Base-by-base conservation (phyloP, 331 rosid genomes). In the Dryas integrifolia region DNA sequence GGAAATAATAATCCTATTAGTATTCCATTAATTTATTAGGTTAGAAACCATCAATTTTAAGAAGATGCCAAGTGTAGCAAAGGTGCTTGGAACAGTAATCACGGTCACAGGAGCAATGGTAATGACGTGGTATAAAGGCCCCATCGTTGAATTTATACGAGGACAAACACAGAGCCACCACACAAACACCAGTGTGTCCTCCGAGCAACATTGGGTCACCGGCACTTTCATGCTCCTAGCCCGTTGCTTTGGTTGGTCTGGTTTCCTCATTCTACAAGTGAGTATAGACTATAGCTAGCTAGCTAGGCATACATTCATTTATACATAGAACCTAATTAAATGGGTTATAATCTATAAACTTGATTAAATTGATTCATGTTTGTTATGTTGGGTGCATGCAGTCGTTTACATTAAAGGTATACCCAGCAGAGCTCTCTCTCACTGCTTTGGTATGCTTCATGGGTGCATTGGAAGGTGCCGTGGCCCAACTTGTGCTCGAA, bases 21-120 rank as follows among this genome's bases (percentile, higher is more conserved):
- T 30, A 30, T 30, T 30, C 35, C 35, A 30, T 30, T 62, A 1
- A 56, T 10, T 44, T 10, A 65, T 18, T 80, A 92, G 98, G 87
- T 78, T 92, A 69, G 98, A 92, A 84, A 82, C 76, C 9, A 72
- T 92, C 5, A 89, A 90, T 56, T 74, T 83, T 8, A 84, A 52
- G 86, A 85, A 84, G 78, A 55, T 92, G 1, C 89, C 82, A 1
- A 92, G 98, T 72, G 10, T 82, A 21, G 92, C 90, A 2, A 92
- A 92, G 86, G 89, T 92, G 0, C 78, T 75, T 47, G 98, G 98
- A 68, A 92, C 96, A 0, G 81, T 69, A 59, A 80, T 92, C n/a
- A 90, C 98, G 18, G 89, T 92, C 40, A 72, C 85, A 10, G 98
- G 98, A 76, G 98, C 98, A 46, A 90, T 92, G 96, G 88, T 86